These are phyloP conservation scores for Cordyceps javanica DNA, from an alignment of 2,329 filamentous ascomycete genomes.

Conservation along the genomic window DNA sequence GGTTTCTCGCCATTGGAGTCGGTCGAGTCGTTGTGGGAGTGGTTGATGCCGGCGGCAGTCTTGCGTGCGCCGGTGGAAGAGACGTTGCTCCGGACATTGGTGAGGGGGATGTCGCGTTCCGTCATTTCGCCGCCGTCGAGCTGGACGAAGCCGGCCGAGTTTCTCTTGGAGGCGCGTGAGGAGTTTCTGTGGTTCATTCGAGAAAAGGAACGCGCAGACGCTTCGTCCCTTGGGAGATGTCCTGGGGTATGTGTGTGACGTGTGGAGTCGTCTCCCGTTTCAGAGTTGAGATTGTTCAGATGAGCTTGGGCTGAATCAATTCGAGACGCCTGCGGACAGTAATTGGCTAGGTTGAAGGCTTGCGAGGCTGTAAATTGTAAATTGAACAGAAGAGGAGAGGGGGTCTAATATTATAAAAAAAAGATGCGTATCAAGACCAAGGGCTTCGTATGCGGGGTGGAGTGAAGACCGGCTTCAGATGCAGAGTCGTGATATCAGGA, in stretches of 20 bases:
- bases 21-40: constrained; percentile 27
- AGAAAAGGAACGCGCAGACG: background rate
- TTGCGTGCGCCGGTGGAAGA: constrained; percentile 49
- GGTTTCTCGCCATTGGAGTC: constrained; percentile 39
- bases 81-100: constrained; percentile 47
- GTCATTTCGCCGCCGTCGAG: constrained; percentile 32
- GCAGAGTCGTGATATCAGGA: constrained; percentile 7
- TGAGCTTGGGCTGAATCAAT: background rate
- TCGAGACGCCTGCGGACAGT: constrained; percentile 13
- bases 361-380: background rate
- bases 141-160: constrained; percentile 38
- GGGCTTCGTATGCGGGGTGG: constrained; percentile 14
- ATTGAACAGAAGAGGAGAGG: background rate
- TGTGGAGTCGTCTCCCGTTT: constrained; percentile 13
- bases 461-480: constrained; percentile 12
- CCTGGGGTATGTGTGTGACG: background rate
- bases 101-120: constrained; percentile 45
- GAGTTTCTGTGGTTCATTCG: constrained; percentile 23
- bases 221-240: background rate
- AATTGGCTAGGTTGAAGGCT: background rate
- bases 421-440: background rate
- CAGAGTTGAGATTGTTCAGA: constrained; percentile 1
- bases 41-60: constrained; percentile 29
- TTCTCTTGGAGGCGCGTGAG: constrained; percentile 29
- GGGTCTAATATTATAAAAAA: background rate